A percentile compares a stretch with the other conserved stretches of the same genome.
These are phyloP conservation scores for Apostasia ramifera DNA, from an alignment of 106 monocot species.

Conservation along the genomic window DNA sequence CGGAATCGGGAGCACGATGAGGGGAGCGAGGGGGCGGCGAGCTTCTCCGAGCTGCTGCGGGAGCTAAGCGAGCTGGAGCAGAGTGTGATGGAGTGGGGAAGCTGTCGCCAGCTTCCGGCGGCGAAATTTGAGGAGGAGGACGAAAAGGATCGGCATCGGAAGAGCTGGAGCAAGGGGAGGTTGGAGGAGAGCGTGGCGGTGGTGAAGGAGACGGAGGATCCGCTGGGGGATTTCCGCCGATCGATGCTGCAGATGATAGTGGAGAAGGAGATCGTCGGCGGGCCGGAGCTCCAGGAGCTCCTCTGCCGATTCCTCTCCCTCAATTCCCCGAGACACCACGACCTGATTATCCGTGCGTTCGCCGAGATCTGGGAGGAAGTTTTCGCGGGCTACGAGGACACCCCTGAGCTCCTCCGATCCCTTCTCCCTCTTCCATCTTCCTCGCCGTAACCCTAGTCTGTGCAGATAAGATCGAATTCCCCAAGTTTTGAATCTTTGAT, in stretches of 20 bases:
- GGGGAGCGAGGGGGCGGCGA: constrained; percentile 3
- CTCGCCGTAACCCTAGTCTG: too few relatives aligned
- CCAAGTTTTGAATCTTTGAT: too few relatives aligned
- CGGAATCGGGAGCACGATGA: constrained; percentile 3
- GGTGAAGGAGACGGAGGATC: constrained; percentile 56
- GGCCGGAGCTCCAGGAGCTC: constrained; percentile 38
- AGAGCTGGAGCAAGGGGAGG: constrained; percentile 15
- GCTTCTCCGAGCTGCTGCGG: constrained; percentile 48
- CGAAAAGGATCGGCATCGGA: background rate
- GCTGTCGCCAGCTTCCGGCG: background rate
- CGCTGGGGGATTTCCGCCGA: constrained; percentile 44
- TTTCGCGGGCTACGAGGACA: constrained; percentile 28
- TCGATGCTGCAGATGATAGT: constrained; percentile 84
- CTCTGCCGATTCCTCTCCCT: constrained; percentile 40
- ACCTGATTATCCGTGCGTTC: constrained; percentile 63
- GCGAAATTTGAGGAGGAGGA: background rate
- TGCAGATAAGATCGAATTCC: too few relatives aligned
- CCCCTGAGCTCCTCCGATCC: constrained; percentile 11
- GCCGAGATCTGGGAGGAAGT: constrained; percentile 74
- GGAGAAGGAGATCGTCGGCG: constrained; percentile 53
- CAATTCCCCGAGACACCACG: constrained; percentile 57
- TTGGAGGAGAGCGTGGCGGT: constrained; percentile 54
- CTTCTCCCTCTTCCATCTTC: too few relatives aligned
- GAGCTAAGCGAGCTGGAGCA: constrained; percentile 58
- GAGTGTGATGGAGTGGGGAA: constrained; percentile 25